Base-by-base conservation (phyloP, 306 rosid genomes). In the Betula pendula region DNA sequence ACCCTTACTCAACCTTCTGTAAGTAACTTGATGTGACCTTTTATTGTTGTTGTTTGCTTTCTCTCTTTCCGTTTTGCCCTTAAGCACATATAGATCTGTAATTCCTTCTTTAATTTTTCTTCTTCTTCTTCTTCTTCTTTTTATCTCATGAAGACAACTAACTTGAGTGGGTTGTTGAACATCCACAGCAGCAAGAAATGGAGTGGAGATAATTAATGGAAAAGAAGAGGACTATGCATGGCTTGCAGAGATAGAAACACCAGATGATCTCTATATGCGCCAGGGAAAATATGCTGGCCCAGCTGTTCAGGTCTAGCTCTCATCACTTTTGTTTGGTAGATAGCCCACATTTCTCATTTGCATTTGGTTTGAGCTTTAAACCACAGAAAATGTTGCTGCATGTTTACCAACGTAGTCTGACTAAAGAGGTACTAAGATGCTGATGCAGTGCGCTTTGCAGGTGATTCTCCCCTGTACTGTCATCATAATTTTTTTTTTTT, bases 151-250 rank as follows among this genome's bases (percentile, higher is more conserved):
- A 8, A 10, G n/a, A 35, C 50, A 31, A 53, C 59, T 42, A 29
- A 40, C 25, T 24, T 55, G 62, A 73, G 42, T 71, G 79, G 52
- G 66, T 85, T 71, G 56, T 63, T 76, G 40, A 33, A 70, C 72
- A 29, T 52, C 70, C 74, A 68, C 88, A 94, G 93, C 96, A 31
- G 53, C 87, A 51, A 89, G 81, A 81, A 80, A 83, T 60, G 77
- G 82, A 76, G 65, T 62, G 11, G 14, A 55, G 52, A 71, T 81
- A 74, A 47, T 76, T 16, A 88, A 76, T 42, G 92, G 85, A 3
- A 86, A 83, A 72, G 92, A 71, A 70, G 96, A 94, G 87, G 95
- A 88, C 48, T 86, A 89, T 81, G 97, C 97, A 63, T 95, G 98
- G 98, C 97, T 95, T 80, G 90, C 85, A 13, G 87, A 87, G 93